Evolutionary conservation across 192 early-diverging fungal genomes (phyloP).

Genomic region (Paraglomus occultum): DNA sequence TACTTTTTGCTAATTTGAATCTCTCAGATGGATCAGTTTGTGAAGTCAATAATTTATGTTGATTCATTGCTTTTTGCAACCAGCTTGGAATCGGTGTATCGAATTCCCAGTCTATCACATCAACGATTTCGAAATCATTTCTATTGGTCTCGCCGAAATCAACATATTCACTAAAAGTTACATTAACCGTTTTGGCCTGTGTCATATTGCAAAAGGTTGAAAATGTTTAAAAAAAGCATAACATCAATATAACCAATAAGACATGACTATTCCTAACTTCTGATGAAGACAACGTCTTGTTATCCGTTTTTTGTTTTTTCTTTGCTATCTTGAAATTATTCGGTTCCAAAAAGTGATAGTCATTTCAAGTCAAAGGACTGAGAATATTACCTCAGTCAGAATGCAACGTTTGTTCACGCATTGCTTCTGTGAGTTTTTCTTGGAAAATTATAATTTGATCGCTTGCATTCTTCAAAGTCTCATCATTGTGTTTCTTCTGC

Average conservation of each 20-base stretch:
- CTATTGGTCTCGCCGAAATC: too few relatives aligned
- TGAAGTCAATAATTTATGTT: constrained; percentile 14
- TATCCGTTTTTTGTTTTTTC: not conserved
- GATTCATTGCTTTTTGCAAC: constrained; percentile 2
- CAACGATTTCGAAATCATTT: too few relatives aligned
- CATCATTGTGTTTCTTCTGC: not conserved
- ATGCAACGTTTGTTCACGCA: not conserved
- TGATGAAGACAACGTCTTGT: not conserved
- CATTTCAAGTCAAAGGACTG: constrained; percentile 1
- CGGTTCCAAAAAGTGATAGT: not conserved
- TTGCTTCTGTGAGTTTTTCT: constrained; percentile 12
- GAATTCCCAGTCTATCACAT: constrained; percentile 1
- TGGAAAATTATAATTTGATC: constrained; percentile 8
- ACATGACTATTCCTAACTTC: too few relatives aligned
- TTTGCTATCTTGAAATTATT: not conserved
- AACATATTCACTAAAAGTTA: too few relatives aligned
- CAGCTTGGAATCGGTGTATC: constrained; percentile 12
- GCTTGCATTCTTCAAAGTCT: constrained; percentile 8
- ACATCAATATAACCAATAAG: too few relatives aligned
- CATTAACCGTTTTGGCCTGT: too few relatives aligned
- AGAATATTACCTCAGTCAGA: constrained; percentile 1
- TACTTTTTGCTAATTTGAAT: constrained; percentile 1
- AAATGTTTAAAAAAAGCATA: too few relatives aligned
- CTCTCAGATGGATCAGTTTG: constrained; percentile 7
- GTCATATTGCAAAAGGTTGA: too few relatives aligned